These are phyloP conservation scores for Tolypocladium guangdongense DNA, from an alignment of 2,329 filamentous ascomycete species.

Conservation along the genomic window DNA sequence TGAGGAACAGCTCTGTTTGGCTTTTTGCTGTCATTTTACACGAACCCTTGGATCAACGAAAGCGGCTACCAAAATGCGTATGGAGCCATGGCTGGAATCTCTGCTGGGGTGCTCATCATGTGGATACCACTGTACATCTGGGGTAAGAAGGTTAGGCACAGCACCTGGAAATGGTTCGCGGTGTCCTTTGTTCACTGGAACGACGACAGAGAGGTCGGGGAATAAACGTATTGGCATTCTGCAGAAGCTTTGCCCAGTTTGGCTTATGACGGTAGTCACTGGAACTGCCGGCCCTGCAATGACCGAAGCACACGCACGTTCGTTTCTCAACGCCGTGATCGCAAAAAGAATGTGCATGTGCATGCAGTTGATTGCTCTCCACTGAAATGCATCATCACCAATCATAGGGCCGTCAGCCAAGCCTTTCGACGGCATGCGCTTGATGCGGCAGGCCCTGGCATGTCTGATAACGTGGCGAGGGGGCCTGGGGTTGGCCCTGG, in stretches of 20 bases:
- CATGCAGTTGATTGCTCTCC: background rate
- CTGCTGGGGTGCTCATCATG: constrained; percentile 31
- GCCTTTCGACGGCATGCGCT: background rate
- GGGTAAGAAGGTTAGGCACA: constrained; percentile 35
- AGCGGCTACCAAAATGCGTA: constrained; percentile 40
- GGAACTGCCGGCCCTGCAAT: background rate
- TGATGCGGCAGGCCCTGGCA: background rate
- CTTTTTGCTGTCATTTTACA: constrained; percentile 49
- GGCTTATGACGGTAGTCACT: background rate
- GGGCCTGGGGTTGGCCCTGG: no score
- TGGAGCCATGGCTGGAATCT: constrained; percentile 47
- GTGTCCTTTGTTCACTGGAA: constrained; percentile 37
- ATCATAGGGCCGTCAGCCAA: background rate
- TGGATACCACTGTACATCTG: constrained; percentile 41
- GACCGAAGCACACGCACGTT: background rate
- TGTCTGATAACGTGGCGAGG: background rate
- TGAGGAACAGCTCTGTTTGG: constrained; percentile 36
- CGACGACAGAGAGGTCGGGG: constrained; percentile 42
- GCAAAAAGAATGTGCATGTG: background rate
- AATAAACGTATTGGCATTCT: constrained; percentile 20
- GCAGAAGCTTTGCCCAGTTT: background rate
- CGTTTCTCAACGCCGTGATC: background rate
- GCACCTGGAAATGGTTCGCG: constrained; percentile 36
- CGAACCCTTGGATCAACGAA: constrained; percentile 43
- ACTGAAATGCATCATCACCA: background rate